These are phyloP conservation scores for Cladosporium colombiae DNA, from an alignment of 2,329 filamentous ascomycete species.

Conservation along the genomic window DNA sequence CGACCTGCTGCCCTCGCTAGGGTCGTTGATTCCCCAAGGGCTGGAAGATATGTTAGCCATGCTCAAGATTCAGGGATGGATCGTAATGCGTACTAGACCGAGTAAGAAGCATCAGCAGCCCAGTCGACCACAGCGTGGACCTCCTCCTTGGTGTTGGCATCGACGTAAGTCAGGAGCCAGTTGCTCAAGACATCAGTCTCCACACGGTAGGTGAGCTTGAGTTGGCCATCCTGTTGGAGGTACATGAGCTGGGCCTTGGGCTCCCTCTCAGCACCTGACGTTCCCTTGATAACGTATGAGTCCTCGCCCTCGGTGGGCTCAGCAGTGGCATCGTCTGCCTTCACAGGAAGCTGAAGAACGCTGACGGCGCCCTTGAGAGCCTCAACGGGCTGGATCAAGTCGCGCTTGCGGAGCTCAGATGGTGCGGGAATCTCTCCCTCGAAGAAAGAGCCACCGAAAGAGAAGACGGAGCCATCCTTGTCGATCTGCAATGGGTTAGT, in stretches of 20 bases:
- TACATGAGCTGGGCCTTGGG: slow-evolving; percentile 60
- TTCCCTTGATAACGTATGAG: slow-evolving; percentile 50
- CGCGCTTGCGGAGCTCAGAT: slow-evolving; percentile 44
- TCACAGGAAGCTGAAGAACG: slow-evolving; percentile 45
- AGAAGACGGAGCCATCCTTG: slow-evolving; percentile 57
- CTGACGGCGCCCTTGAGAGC: slow-evolving; percentile 47
- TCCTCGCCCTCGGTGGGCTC: slow-evolving; percentile 38
- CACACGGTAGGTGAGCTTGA: slow-evolving; percentile 58
- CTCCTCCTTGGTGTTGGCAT: slow-evolving; percentile 50
- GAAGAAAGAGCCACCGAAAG: slow-evolving; percentile 56
- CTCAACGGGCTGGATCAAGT: slow-evolving; percentile 45
- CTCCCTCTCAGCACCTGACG: slow-evolving; percentile 52
- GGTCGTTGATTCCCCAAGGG: slow-evolving; percentile 58
- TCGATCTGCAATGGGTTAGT: slow-evolving; percentile 43
- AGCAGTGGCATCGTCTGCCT: slow-evolving; percentile 43
- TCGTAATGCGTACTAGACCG: slow-evolving; percentile 47
- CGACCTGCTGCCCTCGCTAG: slow-evolving; percentile 49
- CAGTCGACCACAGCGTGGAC: slow-evolving; percentile 60
- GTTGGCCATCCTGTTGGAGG: slow-evolving; percentile 51
- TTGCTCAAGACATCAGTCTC: slow-evolving; percentile 60
- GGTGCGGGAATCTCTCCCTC: slow-evolving; percentile 47
- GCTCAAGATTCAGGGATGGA: too few species aligned
- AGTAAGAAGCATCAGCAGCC: slow-evolving; percentile 56
- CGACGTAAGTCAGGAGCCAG: slow-evolving; percentile 62
- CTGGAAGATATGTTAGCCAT: slow-evolving; percentile 1